These are phyloP conservation scores for Claviceps arundinis DNA, from an alignment of 2,329 filamentous ascomycete species.

Conservation along the genomic window DNA sequence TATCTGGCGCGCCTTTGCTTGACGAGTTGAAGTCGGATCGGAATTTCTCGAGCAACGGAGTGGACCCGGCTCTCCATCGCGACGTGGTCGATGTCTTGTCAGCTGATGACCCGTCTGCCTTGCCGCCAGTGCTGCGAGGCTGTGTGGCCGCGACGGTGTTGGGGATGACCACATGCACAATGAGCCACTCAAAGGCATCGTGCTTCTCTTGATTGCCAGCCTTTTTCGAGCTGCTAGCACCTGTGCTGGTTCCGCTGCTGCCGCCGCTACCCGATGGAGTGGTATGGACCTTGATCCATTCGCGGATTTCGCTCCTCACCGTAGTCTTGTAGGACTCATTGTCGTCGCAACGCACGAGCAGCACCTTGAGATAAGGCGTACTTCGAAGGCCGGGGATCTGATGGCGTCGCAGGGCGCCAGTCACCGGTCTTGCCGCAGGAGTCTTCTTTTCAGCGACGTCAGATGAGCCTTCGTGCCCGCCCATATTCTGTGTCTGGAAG, in stretches of 20 bases:
- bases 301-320: constrained; percentile 64
- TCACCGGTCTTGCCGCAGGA: constrained; percentile 19
- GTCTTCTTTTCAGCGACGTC: constrained; percentile 25
- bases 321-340: constrained; percentile 83
- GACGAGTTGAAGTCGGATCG: constrained; percentile 76
- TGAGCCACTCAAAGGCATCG: constrained; percentile 91
- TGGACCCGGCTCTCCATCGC: constrained; percentile 67
- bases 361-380: constrained; percentile 86
- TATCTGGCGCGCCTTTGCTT: constrained; percentile 57
- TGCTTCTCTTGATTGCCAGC: constrained; percentile 72
- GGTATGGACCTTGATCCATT: constrained; percentile 78
- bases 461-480: constrained; percentile 24
- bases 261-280: constrained; percentile 33
- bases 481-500: constrained; percentile 43
- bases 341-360: constrained; percentile 85
- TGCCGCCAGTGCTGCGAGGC: constrained; percentile 45
- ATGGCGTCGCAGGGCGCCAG: constrained; percentile 49
- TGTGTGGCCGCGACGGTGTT: constrained; percentile 72
- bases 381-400: constrained; percentile 89
- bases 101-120: constrained; percentile 39
- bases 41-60: constrained; percentile 78
- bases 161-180: constrained; percentile 82
- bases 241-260: constrained; percentile 16
- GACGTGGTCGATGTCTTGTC: constrained; percentile 57
- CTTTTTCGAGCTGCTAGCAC: constrained; percentile 27